A percentile compares a stretch with the other conserved stretches of the same genome.
Conservation (phyloP, 208 protist species). For the Leishmania guyanensis region DNA sequence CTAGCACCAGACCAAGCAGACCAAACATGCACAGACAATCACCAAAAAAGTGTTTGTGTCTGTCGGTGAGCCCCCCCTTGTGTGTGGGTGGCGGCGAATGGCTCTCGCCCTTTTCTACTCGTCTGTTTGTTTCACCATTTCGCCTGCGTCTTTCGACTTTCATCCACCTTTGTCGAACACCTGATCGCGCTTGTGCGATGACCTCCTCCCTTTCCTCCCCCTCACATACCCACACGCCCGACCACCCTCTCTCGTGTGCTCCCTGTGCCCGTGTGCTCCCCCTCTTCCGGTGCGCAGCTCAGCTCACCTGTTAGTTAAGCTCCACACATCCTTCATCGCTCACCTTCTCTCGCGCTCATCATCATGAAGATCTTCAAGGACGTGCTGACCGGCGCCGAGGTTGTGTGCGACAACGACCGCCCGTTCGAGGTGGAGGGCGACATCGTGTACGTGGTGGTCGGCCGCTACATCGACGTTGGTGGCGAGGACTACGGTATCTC, state of each 20-base stretch:
- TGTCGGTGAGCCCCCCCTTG: background rate
- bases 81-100: background rate
- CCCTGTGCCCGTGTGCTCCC: background rate
- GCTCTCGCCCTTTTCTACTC: background rate
- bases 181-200: background rate
- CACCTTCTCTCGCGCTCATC: background rate
- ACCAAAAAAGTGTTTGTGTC: background rate
- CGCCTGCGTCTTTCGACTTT: background rate
- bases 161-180: background rate
- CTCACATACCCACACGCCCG: background rate
- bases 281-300: slow-evolving; percentile 7
- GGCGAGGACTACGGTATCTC: slow-evolving; percentile 92
- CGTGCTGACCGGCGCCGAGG: slow-evolving; percentile 87
- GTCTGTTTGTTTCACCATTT: background rate
- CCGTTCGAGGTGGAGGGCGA: slow-evolving; percentile 78
- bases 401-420: slow-evolving; percentile 91
- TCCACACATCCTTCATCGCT: background rate
- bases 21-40: background rate
- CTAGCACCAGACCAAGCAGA: background rate
- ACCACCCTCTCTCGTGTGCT: background rate
- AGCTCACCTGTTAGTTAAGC: slow-evolving; percentile 8
- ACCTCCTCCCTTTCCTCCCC: background rate
- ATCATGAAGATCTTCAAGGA: slow-evolving; percentile 92
- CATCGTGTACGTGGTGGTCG: slow-evolving; percentile 81
- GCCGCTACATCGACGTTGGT: slow-evolving; percentile 87